Evolutionary conservation across 106 monocot genomes (phyloP).

Genomic region (Apostasia ramifera): DNA sequence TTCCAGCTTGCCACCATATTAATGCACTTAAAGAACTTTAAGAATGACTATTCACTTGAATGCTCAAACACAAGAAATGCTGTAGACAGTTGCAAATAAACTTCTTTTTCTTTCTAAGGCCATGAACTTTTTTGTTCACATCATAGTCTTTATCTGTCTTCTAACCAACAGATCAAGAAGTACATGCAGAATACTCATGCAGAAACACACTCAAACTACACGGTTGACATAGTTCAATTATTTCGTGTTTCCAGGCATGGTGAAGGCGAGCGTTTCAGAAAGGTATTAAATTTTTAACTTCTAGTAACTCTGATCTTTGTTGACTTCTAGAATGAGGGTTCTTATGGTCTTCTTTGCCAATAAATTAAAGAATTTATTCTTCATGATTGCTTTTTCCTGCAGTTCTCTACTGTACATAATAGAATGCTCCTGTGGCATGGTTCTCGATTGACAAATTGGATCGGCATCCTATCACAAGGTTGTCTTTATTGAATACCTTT

Average conservation of each 20-base stretch:
- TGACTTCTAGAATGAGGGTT: too few relatives aligned
- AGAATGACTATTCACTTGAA: too few relatives aligned
- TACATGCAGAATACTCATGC: conserved; percentile 91
- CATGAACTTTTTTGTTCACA: too few relatives aligned
- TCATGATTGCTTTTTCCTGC: conserved; percentile 15
- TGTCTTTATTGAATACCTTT: not conserved
- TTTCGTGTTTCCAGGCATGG: conserved; percentile 64
- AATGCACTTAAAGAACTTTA: too few relatives aligned
- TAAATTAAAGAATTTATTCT: too few relatives aligned
- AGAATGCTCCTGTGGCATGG: conserved; percentile 99
- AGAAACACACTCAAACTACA: conserved; percentile 72
- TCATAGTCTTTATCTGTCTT: too few relatives aligned
- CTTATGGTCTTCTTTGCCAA: too few relatives aligned
- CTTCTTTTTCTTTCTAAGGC: too few relatives aligned
- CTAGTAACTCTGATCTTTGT: not conserved
- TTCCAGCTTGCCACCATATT: too few relatives aligned
- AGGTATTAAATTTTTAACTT: conserved; percentile 29
- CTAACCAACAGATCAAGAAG: conserved; percentile 49
- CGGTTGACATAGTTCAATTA: conserved; percentile 58
- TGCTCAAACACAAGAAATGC: too few relatives aligned
- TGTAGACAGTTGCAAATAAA: too few relatives aligned
- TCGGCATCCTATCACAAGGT: conserved; percentile 96
- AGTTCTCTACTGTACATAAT: conserved; percentile 69
- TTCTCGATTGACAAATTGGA: conserved; percentile 91
- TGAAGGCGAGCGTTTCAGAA: conserved; percentile 55